These are phyloP conservation scores for Prinsepia uniflora DNA, from an alignment of 306 rosid species.

Conservation along the genomic window DNA sequence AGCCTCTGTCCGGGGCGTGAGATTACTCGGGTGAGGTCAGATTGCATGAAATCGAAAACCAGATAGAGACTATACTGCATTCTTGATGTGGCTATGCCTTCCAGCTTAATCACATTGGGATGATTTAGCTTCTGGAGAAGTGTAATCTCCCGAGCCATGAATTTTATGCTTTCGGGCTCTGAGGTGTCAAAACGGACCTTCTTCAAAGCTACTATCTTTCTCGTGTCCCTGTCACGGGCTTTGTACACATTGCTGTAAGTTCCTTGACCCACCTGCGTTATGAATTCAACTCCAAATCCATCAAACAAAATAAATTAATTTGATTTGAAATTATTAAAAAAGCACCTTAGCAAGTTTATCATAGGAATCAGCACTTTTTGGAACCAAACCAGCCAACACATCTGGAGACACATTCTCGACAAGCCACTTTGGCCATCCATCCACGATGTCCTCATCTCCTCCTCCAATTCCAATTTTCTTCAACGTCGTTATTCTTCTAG, in stretches of 20 bases:
- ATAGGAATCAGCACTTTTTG: slow-evolving; percentile 63
- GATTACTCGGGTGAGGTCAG: slow-evolving; percentile 53
- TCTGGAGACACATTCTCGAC: slow-evolving; percentile 47
- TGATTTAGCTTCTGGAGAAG: slow-evolving; percentile 51
- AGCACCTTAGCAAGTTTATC: slow-evolving; percentile 63
- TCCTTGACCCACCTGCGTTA: slow-evolving; percentile 62
- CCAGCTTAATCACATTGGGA: slow-evolving; percentile 72
- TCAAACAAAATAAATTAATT: background rate
- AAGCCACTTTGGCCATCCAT: slow-evolving; percentile 75
- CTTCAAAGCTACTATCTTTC: slow-evolving; percentile 69
- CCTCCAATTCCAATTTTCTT: slow-evolving; percentile 48
- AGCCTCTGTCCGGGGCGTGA: slow-evolving; percentile 47
- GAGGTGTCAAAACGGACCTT: slow-evolving; percentile 75
- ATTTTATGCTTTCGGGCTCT: slow-evolving; percentile 59
- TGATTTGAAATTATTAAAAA: too few species aligned
- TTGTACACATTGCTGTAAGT: slow-evolving; percentile 81
- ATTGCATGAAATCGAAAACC: slow-evolving; percentile 57
- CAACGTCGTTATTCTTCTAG: slow-evolving; percentile 9
- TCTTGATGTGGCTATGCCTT: slow-evolving; percentile 67
- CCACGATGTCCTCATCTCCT: slow-evolving; percentile 42
- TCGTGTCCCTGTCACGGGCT: slow-evolving; percentile 55
- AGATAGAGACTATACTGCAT: slow-evolving; percentile 78
- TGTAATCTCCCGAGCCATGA: slow-evolving; percentile 81
- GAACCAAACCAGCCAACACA: slow-evolving; percentile 45
- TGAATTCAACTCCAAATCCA: background rate